A percentile compares a stretch with the other conserved stretches of the same genome.
These are phyloP conservation scores for Collariella sp. DNA, from an alignment of 495 filamentous ascomycete species.

Conservation along the genomic window DNA sequence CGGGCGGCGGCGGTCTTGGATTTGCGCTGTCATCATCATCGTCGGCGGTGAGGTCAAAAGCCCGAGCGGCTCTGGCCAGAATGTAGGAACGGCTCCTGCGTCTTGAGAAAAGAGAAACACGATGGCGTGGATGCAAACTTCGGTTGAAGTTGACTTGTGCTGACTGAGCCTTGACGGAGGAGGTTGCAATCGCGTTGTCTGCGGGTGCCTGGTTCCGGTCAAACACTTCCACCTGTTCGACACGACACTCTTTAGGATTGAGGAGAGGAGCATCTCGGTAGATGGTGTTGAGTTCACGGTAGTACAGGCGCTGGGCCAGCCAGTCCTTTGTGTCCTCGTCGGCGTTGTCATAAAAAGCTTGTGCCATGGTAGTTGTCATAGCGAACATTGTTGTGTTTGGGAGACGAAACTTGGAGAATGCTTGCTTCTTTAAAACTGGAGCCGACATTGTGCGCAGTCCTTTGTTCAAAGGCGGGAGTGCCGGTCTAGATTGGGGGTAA, in stretches of 20 bases:
- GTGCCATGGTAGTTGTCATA: not conserved
- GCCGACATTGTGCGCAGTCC: not conserved
- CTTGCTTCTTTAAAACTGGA: not conserved
- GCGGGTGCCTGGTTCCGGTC: not conserved
- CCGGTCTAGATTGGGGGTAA: no score
- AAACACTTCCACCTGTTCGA: not conserved
- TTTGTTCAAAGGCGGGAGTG: no score
- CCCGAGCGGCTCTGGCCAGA: not conserved
- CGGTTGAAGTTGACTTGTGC: not conserved
- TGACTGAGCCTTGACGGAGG: no score
- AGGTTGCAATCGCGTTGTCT: no score
- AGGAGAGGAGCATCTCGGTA: not conserved
- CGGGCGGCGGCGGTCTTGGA: not conserved
- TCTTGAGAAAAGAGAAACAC: not conserved
- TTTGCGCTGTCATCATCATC: not conserved
- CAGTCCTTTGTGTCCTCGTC: not conserved
- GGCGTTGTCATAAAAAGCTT: not conserved
- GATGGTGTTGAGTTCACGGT: conserved; percentile 9
- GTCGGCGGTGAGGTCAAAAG: not conserved
- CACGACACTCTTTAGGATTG: not conserved
- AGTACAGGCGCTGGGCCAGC: not conserved
- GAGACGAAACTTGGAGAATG: not conserved
- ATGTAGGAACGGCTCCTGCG: not conserved
- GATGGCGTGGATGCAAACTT: not conserved
- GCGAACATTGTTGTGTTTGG: not conserved